These are phyloP conservation scores for Sutorius eximius DNA, from an alignment of 1,284 basidiomycete species.

Conservation along the genomic window DNA sequence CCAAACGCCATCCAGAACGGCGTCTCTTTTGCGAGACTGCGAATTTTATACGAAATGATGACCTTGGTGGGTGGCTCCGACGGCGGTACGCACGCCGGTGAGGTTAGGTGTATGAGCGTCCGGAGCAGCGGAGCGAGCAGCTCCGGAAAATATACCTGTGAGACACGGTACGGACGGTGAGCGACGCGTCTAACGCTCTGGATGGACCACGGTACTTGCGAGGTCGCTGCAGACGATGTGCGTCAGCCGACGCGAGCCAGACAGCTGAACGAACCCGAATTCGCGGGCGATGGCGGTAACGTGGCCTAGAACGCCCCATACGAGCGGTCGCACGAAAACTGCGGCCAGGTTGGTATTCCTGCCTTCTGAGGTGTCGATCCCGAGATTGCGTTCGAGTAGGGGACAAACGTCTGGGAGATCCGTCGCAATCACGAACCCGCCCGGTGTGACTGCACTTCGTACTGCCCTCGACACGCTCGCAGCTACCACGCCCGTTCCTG, in stretches of 20 bases:
- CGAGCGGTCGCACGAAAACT: slow-evolving; percentile 51
- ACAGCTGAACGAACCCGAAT: slow-evolving; percentile 29
- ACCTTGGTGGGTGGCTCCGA: slow-evolving; percentile 33
- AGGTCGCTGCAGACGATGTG: slow-evolving; percentile 77
- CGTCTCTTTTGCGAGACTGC: slow-evolving; percentile 74
- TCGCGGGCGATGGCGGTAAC: slow-evolving; percentile 40
- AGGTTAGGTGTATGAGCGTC: slow-evolving; percentile 65
- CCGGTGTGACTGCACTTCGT: background rate
- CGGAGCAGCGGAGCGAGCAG: slow-evolving; percentile 70
- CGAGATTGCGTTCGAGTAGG: slow-evolving; percentile 57
- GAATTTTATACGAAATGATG: slow-evolving; percentile 73
- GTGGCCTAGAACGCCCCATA: slow-evolving; percentile 61
- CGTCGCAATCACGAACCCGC: slow-evolving; percentile 55
- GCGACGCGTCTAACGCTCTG: background rate
- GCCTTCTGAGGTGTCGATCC: background rate
- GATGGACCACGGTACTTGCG: slow-evolving; percentile 41
- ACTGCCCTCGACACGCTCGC: slow-evolving; percentile 44
- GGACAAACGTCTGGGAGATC: slow-evolving; percentile 72
- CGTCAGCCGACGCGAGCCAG: slow-evolving; percentile 39
- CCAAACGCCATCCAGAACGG: slow-evolving; percentile 84
- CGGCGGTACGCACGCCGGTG: slow-evolving; percentile 40
- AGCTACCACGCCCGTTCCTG: slow-evolving; percentile 68
- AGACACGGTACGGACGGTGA: background rate
- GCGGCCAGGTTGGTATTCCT: background rate
- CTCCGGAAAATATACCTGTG: slow-evolving; percentile 74